These are phyloP conservation scores for Paramicrosporidium saccamoebae DNA, from an alignment of 371 early-diverging fungal species.

Conservation along the genomic window DNA sequence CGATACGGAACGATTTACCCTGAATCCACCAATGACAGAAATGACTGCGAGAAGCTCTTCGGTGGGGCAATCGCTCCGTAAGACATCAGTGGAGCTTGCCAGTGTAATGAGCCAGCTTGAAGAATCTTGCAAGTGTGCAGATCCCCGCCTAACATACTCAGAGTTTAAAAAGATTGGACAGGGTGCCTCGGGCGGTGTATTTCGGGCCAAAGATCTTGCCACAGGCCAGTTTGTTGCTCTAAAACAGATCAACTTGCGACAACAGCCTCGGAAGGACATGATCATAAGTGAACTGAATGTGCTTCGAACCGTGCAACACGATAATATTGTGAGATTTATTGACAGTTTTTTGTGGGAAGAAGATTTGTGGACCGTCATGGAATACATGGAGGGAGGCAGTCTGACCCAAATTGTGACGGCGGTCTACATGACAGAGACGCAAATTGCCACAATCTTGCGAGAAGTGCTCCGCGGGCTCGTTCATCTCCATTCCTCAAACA, in stretches of 20 bases:
- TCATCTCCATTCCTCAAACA: constrained; percentile 67
- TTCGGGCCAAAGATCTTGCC: constrained; percentile 32
- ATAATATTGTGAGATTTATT: constrained; percentile 83
- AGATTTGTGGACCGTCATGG: constrained; percentile 83
- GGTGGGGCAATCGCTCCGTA: too few species aligned
- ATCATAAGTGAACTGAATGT: constrained; percentile 86
- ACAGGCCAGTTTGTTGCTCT: constrained; percentile 41
- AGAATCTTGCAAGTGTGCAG: constrained; percentile 58
- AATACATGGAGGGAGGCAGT: constrained; percentile 87
- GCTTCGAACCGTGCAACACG: constrained; percentile 58
- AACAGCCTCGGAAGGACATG: constrained; percentile 78
- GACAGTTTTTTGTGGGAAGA: constrained; percentile 58
- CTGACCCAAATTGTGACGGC: constrained; percentile 63
- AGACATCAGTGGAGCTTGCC: too few species aligned
- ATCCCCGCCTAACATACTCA: constrained; percentile 33
- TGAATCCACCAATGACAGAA: too few species aligned
- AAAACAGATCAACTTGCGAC: constrained; percentile 78
- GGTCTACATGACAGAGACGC: constrained; percentile 74
- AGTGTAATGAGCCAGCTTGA: too few species aligned
- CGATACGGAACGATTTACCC: too few species aligned
- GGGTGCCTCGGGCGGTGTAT: constrained; percentile 83
- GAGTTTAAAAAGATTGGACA: constrained; percentile 75
- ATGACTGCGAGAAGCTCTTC: too few species aligned
- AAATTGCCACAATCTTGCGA: constrained; percentile 64
- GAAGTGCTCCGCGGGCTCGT: constrained; percentile 59